Conservation (phyloP, 306 rosid species). For the Abrus pulchellus region DNA sequence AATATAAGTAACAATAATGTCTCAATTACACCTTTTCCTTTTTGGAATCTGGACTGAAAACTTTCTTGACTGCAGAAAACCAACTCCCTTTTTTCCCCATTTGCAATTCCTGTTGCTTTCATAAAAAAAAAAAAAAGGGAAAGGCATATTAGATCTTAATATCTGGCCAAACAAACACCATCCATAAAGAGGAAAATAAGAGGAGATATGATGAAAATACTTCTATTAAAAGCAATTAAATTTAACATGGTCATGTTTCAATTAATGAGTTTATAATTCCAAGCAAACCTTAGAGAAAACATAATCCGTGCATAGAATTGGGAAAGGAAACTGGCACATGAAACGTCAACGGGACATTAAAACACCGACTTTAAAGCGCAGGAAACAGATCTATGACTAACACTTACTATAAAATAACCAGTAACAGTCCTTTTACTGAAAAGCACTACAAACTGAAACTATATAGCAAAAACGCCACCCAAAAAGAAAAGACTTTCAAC, state of each 20-base stretch:
- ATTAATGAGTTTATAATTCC: constrained; percentile 2
- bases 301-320: constrained; percentile 36
- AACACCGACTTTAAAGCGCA: constrained; percentile 15
- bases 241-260: constrained; percentile 28
- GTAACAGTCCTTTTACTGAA: constrained; percentile 10
- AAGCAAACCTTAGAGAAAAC: constrained; percentile 10
- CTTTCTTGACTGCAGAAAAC: constrained; percentile 83
- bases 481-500: constrained; percentile 23
- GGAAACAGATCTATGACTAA: constrained; percentile 42
- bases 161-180: constrained; percentile 19
- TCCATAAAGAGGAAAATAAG: neutral
- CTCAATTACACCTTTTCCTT: constrained; percentile 69
- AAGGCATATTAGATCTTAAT: constrained; percentile 35
- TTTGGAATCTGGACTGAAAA: constrained; percentile 66
- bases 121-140: neutral
- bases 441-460: constrained; percentile 16
- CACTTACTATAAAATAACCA: constrained; percentile 15
- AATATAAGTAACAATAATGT: neutral
- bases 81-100: constrained; percentile 92
- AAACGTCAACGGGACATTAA: neutral
- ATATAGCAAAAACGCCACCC: constrained; percentile 30
- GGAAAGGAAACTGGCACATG: constrained; percentile 39
- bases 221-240: constrained; percentile 18
- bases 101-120: constrained; percentile 50
- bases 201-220: constrained; percentile 21